These are phyloP conservation scores for Candida mesenterica DNA, from an alignment of 1,139 yeast species.

Conservation along the genomic window DNA sequence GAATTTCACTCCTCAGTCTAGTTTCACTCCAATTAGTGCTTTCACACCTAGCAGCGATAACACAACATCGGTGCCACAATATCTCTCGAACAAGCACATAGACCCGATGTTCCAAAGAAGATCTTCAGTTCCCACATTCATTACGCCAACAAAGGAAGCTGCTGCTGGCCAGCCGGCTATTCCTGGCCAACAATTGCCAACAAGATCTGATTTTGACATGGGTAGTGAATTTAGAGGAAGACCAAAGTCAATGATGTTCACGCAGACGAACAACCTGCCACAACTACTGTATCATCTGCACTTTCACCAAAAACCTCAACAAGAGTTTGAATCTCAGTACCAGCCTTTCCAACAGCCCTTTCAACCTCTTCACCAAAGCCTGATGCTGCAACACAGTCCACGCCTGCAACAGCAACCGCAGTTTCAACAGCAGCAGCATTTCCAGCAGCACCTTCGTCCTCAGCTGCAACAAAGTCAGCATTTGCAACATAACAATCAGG, in stretches of 20 bases:
- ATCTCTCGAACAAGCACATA: conserved; percentile 6
- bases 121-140: conserved; percentile 6
- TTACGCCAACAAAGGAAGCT: conserved; percentile 4
- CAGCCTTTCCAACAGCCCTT: not conserved
- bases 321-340: not conserved
- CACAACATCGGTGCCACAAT: conserved; percentile 7
- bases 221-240: conserved; percentile 6
- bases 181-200: conserved; percentile 5
- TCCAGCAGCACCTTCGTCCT: not conserved
- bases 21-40: conserved; percentile 7
- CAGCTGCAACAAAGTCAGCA: not conserved
- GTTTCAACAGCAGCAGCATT: not conserved
- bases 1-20: conserved; percentile 2
- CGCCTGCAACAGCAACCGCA: not conserved
- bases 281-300: not conserved
- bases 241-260: conserved; percentile 2
- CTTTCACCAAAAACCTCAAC: not conserved
- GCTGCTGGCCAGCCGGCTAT: not conserved
- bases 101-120: conserved; percentile 8
- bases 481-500: not conserved
- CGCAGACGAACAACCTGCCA: too few relatives aligned
- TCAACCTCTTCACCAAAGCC: conserved; percentile 1
- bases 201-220: conserved; percentile 9
- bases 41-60: conserved; percentile 5
- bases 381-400: too few relatives aligned